Evolutionary conservation across 768 basidiomycete genomes (phyloP).

Genomic region (Tulasnella sp.): DNA sequence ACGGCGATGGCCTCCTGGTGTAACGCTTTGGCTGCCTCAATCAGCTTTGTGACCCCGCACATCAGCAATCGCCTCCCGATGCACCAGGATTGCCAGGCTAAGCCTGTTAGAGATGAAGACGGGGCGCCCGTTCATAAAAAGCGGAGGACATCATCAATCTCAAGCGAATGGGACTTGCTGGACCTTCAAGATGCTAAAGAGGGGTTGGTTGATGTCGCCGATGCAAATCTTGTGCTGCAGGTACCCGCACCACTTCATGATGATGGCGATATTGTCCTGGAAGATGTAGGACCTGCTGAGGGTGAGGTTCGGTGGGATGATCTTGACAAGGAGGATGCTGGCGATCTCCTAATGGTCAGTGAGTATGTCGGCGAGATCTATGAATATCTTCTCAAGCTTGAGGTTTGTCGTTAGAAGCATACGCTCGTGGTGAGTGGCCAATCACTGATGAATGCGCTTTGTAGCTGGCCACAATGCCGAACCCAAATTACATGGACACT

Average conservation of each 20-base stretch:
- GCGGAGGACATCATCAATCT: slow-evolving; percentile 58
- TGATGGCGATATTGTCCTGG: slow-evolving; percentile 24
- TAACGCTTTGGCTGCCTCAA: neutral
- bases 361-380: slow-evolving; percentile 94
- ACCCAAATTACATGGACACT: slow-evolving; percentile 71
- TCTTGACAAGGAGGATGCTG: slow-evolving; percentile 80
- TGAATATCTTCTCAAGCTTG: slow-evolving; percentile 74
- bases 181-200: slow-evolving; percentile 22
- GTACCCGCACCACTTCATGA: slow-evolving; percentile 29
- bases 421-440: neutral
- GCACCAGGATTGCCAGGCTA: slow-evolving; percentile 29
- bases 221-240: slow-evolving; percentile 14
- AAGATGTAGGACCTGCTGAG: slow-evolving; percentile 27
- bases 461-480: slow-evolving; percentile 69
- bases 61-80: neutral
- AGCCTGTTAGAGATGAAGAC: slow-evolving; percentile 36
- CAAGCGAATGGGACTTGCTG: slow-evolving; percentile 31
- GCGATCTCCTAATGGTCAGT: slow-evolving; percentile 94
- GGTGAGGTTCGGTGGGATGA: slow-evolving; percentile 75
- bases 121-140: slow-evolving; percentile 56
- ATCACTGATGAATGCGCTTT: slow-evolving; percentile 1
- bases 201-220: neutral
- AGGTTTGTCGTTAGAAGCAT: slow-evolving; percentile 41
- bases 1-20: neutral
- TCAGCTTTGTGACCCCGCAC: neutral